Evolutionary conservation across 805 yeast genomes (phyloP).

Genomic region (Ogataea wickerhamii): DNA sequence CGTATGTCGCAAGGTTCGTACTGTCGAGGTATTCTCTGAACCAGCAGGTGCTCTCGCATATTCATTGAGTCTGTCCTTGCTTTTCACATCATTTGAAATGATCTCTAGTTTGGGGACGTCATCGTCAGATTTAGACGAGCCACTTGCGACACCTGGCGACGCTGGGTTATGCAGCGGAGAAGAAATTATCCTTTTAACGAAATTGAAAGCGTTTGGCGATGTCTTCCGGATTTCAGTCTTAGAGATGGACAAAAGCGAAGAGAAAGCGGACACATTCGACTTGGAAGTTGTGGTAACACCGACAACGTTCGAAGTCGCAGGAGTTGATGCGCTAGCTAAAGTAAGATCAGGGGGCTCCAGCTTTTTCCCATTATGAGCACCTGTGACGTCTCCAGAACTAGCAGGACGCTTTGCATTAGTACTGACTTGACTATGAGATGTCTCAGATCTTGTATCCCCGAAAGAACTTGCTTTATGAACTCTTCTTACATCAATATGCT

Average conservation of each 20-base stretch:
- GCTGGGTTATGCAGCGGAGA: constrained; percentile 26
- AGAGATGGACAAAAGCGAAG: constrained; percentile 35
- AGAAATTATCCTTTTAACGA: constrained; percentile 33
- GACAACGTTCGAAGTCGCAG: constrained; percentile 33
- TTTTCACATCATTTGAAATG: neutral
- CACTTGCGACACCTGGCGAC: constrained; percentile 15
- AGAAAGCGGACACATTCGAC: constrained; percentile 37
- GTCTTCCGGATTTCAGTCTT: constrained; percentile 23
- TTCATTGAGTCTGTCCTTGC: neutral
- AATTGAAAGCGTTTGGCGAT: constrained; percentile 25
- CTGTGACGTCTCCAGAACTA: constrained; percentile 4
- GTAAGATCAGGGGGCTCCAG: constrained; percentile 22
- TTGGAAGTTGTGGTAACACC: constrained; percentile 35
- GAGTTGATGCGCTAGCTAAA: constrained; percentile 25
- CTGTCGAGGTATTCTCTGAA: neutral
- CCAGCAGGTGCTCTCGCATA: neutral
- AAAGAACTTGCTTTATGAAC: neutral
- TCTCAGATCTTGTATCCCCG: neutral
- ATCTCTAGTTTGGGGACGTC: constrained; percentile 20
- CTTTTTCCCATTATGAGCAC: constrained; percentile 7
- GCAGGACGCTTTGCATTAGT: constrained; percentile 3
- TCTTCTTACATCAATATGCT: neutral
- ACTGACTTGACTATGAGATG: neutral
- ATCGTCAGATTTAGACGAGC: constrained; percentile 11
- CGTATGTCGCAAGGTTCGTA: neutral